Evolutionary conservation across 305 asterid species (phyloP).

Genomic region (Fraxinus paxiana): DNA sequence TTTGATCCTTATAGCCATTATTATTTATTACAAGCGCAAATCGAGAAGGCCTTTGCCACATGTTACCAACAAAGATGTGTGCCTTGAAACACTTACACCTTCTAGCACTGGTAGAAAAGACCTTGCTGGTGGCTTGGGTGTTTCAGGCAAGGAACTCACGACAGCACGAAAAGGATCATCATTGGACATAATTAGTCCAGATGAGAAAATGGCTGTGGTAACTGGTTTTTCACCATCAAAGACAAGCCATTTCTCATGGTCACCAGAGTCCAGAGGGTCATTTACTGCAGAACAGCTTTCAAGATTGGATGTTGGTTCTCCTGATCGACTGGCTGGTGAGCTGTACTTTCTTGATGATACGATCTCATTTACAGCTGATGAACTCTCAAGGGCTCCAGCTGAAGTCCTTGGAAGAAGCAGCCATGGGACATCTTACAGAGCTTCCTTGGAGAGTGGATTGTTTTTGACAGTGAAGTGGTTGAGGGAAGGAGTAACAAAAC

Average conservation of each 20-base stretch:
- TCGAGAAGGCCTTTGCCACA: slow-evolving; percentile 42
- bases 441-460: slow-evolving; percentile 75
- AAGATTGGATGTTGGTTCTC: slow-evolving; percentile 77
- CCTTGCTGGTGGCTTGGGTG: slow-evolving; percentile 46
- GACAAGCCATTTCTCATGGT: slow-evolving; percentile 78
- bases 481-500: slow-evolving; percentile 98
- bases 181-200: slow-evolving; percentile 59
- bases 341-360: slow-evolving; percentile 92
- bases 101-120: slow-evolving; percentile 46
- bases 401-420: slow-evolving; percentile 97
- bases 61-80: slow-evolving; percentile 45
- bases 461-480: slow-evolving; percentile 94
- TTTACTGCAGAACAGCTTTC: slow-evolving; percentile 63
- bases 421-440: slow-evolving; percentile 89
- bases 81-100: slow-evolving; percentile 46
- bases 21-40: slow-evolving; percentile 43
- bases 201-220: slow-evolving; percentile 56
- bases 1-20: slow-evolving; percentile 50
- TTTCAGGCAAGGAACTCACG: slow-evolving; percentile 62
- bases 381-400: slow-evolving; percentile 89
- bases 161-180: slow-evolving; percentile 63
- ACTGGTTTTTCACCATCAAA: slow-evolving; percentile 86
- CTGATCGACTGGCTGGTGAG: slow-evolving; percentile 84
- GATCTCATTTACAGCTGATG: slow-evolving; percentile 80
- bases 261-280: slow-evolving; percentile 86